phyloP scores from a whole-genome alignment of 2,329 filamentous ascomycete genomes.

The Aspergillus fumigatus region DNA sequence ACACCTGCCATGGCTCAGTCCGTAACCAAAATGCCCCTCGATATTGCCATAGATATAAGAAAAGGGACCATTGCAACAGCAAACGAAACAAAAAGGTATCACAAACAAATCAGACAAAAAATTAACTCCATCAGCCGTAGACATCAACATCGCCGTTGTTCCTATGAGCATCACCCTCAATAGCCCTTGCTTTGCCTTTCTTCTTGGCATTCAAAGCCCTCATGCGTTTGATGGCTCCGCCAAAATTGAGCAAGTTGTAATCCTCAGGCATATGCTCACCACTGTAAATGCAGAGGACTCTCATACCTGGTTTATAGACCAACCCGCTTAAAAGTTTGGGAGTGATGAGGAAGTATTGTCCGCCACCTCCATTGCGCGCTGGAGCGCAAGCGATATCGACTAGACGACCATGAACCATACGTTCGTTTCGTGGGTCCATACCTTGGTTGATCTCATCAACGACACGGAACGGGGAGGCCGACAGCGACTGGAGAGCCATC shows the following conservation, averaged over 20 bases:
- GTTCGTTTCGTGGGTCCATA: conserved; percentile 98
- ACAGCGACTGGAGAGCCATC: conserved; percentile 92
- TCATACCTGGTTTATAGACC: conserved; percentile 86
- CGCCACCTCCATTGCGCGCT: conserved; percentile 49
- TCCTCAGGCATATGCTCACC: conserved; percentile 59
- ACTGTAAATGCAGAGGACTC: conserved; percentile 86
- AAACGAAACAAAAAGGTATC: not conserved
- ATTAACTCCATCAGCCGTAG: conserved; percentile 14
- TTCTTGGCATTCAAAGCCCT: conserved; percentile 20
- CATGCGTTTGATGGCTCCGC: conserved; percentile 31
- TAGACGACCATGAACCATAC: conserved; percentile 97
- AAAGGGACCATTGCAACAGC: not conserved
- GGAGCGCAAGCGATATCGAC: conserved; percentile 83
- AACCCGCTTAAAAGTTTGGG: conserved; percentile 86
- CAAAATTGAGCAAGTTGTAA: conserved; percentile 35
- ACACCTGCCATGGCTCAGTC: not conserved
- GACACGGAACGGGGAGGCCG: conserved; percentile 91
- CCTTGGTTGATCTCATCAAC: conserved; percentile 99
- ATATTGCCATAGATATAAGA: not conserved
- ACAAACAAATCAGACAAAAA: not conserved
- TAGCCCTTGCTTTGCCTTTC: conserved; percentile 14
- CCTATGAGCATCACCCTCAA: conserved; percentile 1
- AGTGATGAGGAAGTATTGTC: conserved; percentile 92
- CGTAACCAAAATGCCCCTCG: not conserved
- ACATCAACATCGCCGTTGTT: conserved; percentile 17